A percentile compares a stretch with the other conserved stretches of the same genome.
Conservation (phyloP, 805 yeast genomes). For the Myxozyma vanderwaltii region DNA sequence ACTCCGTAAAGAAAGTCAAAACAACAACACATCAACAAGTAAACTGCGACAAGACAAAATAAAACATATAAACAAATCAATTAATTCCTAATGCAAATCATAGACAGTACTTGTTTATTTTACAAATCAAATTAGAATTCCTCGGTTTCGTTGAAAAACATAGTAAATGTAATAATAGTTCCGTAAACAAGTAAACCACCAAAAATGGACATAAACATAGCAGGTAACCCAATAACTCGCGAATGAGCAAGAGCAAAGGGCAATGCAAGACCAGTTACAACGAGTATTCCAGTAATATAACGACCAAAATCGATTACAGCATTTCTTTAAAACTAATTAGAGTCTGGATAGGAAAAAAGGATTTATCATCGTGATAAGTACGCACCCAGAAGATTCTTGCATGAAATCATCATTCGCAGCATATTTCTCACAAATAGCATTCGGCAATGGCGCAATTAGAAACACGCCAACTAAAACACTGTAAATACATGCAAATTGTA, state of each 20-base stretch:
- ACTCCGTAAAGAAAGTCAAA: background rate
- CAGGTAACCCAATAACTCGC: constrained; percentile 65
- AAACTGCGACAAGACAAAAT: no score
- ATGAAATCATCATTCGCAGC: constrained; percentile 60
- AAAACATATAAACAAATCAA: no score
- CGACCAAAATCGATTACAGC: constrained; percentile 75
- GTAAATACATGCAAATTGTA: background rate
- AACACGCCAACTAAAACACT: constrained; percentile 54
- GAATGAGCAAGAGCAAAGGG: constrained; percentile 81
- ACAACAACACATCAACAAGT: background rate
- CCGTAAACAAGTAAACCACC: constrained; percentile 87
- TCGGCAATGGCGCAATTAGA: constrained; percentile 71
- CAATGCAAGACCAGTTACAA: constrained; percentile 71
- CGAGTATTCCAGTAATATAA: constrained; percentile 73
- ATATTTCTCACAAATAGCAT: constrained; percentile 55
- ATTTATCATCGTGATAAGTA: constrained; percentile 3
- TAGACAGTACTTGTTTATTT: no score
- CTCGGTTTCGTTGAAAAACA: constrained; percentile 62
- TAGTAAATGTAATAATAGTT: constrained; percentile 78
- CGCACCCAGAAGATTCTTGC: constrained; percentile 54
- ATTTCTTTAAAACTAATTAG: constrained; percentile 35
- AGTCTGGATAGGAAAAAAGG: background rate
- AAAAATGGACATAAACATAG: constrained; percentile 70
- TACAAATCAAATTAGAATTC: constrained; percentile 40
- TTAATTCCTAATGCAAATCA: no score